These are phyloP conservation scores for Talaromyces funiculosus DNA, from an alignment of 2,329 filamentous ascomycete genomes.

Conservation along the genomic window DNA sequence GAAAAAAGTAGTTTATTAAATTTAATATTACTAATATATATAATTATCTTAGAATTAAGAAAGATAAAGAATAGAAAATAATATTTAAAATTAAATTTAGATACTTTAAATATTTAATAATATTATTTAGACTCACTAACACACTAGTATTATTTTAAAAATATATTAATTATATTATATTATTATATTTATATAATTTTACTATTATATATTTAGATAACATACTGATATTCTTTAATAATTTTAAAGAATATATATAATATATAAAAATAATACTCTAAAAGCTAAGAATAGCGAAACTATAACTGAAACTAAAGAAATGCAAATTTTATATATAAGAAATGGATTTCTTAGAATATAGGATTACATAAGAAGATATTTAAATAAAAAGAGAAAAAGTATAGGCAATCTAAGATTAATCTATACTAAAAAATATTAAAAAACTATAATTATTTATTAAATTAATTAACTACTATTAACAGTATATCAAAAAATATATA, in stretches of 20 bases:
- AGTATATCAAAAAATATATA: neutral
- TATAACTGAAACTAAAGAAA: neutral
- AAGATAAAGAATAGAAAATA: neutral
- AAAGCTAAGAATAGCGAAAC: neutral
- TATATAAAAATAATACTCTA: neutral
- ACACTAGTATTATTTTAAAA: neutral
- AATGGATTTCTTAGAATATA: neutral
- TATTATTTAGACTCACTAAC: neutral
- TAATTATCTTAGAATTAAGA: neutral
- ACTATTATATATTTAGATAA: neutral
- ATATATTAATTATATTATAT: neutral
- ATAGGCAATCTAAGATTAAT: neutral
- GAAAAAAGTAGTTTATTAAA: neutral
- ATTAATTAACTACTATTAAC: neutral
- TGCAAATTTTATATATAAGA: neutral
- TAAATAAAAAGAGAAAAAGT: neutral
- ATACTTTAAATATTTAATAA: neutral
- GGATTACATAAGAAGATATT: neutral
- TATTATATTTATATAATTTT: neutral
- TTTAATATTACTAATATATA: neutral
- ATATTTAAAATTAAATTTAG: neutral
- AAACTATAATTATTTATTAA: neutral
- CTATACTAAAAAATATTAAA: neutral
- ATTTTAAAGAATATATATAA: neutral
- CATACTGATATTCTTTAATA: neutral